A percentile compares a stretch with the other conserved stretches of the same genome.
Conservation (phyloP, 345 rosid species). For the Ricinus communis region DNA sequence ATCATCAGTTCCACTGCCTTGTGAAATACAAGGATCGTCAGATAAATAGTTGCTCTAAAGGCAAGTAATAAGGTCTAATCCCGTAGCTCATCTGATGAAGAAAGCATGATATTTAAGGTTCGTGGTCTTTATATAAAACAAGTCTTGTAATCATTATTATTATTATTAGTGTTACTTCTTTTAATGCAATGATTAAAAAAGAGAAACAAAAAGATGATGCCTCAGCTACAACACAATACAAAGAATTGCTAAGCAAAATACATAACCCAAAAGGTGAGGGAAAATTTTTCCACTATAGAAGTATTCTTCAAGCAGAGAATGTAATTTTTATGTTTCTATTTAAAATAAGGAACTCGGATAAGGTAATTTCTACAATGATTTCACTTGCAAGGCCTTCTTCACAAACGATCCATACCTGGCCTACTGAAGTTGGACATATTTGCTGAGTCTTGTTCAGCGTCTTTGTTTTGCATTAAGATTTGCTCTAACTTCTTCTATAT, state of each 20-base stretch:
- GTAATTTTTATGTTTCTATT: conserved; percentile 14
- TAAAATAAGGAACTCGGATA: conserved; percentile 10
- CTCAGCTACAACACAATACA: conserved; percentile 27
- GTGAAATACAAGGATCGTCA: too few species aligned
- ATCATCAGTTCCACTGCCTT: too few species aligned
- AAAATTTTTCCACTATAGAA: background rate
- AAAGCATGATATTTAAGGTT: too few species aligned
- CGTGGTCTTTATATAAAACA: too few species aligned
- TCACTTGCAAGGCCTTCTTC: conserved; percentile 12
- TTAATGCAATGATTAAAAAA: conserved; percentile 4
- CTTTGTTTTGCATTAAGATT: conserved; percentile 3
- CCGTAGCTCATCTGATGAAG: too few species aligned
- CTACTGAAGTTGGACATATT: background rate
- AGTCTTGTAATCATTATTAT: background rate
- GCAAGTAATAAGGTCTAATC: too few species aligned
- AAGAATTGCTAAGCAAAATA: conserved; percentile 24
- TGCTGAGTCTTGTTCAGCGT: conserved; percentile 4
- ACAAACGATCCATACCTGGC: conserved; percentile 11
- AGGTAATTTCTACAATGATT: conserved; percentile 16
- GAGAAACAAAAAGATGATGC: conserved; percentile 12
- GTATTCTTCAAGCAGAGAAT: conserved; percentile 15
- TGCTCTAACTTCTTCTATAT: conserved; percentile 6
- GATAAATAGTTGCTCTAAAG: too few species aligned
- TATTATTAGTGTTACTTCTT: background rate
- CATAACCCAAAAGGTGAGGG: conserved; percentile 9